Evolutionary conservation across 2,329 filamentous ascomycete genomes (phyloP), one percentile per base, ranked within the genome.

Genomic region (Talaromyces sp.): DNA sequence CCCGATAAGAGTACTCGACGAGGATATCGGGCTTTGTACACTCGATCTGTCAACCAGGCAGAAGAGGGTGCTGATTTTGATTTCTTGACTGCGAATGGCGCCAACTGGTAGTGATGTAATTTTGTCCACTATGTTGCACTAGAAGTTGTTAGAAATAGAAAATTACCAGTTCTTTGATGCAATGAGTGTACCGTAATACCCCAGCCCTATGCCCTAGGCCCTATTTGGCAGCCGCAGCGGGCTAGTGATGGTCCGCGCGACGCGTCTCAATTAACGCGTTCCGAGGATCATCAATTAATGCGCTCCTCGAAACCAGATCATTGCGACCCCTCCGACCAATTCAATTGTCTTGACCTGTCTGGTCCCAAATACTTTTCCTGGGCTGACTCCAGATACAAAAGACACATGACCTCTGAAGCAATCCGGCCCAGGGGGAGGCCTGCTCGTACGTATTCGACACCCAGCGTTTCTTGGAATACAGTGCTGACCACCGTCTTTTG

Each of bases 391-490:
- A 11, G 19, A 30, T 19, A 33, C 22, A 25, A 36, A 25, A 28
- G n/a, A 60, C 55, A 61, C 33, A 78, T 78, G 75, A 70, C 70
- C 62, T 71, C 67, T 55, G 75, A 77, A 65, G 65, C 67, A 57
- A 67, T 72, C 60, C 72, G 72, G 63, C 73, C 76, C 42, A 71
- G 76, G 63, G 75, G 72, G 63, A 70, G 76, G 61, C 77, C 76
- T 65, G 81, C 81, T 69, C 81, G 81, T 83, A 71, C 72, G 80
- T 58, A 47, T 47, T 39, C 36, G 17, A 22, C 2, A 11, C 7
- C n/a, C 19, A n/a, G 59, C 17, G 56, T 49, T 32, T 44, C 28
- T 9, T 58, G 30, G n/a, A 39, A 5, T 15, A 25, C 22, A 32
- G 39, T 58, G 32, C 33, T 60, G 55, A 58, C 65, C 67, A 49